These are phyloP conservation scores for Suillus variegatus DNA, from an alignment of 768 basidiomycete species.

Conservation along the genomic window DNA sequence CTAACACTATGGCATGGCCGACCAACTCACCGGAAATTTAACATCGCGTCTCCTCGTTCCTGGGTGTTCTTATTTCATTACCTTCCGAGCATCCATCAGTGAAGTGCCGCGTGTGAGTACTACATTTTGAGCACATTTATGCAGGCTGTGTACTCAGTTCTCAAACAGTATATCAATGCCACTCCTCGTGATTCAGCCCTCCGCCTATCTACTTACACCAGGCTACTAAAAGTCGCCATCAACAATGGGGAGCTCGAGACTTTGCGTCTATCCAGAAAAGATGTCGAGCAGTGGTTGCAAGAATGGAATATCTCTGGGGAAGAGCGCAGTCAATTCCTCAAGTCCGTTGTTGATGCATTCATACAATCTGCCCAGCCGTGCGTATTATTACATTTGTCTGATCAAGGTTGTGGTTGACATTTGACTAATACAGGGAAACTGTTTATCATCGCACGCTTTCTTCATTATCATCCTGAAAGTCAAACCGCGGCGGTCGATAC, in stretches of 20 bases:
- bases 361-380: constrained; percentile 61
- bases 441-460: constrained; percentile 68
- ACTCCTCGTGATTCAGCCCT: constrained; percentile 56
- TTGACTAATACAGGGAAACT: constrained; percentile 41
- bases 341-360: constrained; percentile 57
- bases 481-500: constrained; percentile 56
- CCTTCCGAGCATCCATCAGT: constrained; percentile 51
- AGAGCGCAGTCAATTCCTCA: constrained; percentile 67
- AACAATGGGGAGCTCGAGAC: constrained; percentile 62
- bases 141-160: constrained; percentile 1
- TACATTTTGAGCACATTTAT: background rate
- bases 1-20: constrained; percentile 53
- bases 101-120: constrained; percentile 72
- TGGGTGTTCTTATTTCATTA: constrained; percentile 49
- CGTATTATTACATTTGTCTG: background rate
- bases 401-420: background rate
- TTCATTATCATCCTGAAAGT: constrained; percentile 51
- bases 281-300: constrained; percentile 72
- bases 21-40: constrained; percentile 44
- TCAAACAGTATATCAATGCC: constrained; percentile 63
- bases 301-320: constrained; percentile 70
- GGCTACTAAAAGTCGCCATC: constrained; percentile 60
- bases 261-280: constrained; percentile 57
- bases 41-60: constrained; percentile 47
- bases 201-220: constrained; percentile 53